These are phyloP conservation scores for Didymellaceae sp. DNA, from an alignment of 2,329 filamentous ascomycete species.

Conservation along the genomic window DNA sequence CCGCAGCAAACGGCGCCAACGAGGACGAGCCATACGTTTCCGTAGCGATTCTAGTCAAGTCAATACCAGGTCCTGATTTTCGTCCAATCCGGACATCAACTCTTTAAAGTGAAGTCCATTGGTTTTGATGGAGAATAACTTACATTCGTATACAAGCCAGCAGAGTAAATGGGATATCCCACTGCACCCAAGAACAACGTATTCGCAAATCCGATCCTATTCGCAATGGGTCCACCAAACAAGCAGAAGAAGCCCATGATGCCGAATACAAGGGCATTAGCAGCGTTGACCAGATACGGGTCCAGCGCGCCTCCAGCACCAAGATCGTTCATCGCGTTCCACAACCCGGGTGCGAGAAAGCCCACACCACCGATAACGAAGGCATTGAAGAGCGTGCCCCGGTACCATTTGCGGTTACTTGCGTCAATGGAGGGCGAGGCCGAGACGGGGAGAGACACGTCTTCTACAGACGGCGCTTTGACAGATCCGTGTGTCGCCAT, in stretches of 20 bases:
- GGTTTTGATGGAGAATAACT: background rate
- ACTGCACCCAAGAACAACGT: constrained; percentile 55
- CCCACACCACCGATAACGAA: constrained; percentile 61
- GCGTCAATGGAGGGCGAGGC: constrained; percentile 13
- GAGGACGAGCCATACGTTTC: constrained; percentile 60
- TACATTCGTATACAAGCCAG: constrained; percentile 53
- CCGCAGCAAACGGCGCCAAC: constrained; percentile 58
- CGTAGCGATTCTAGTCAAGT: constrained; percentile 52
- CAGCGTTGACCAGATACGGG: constrained; percentile 60
- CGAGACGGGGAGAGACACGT: constrained; percentile 17
- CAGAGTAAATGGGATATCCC: constrained; percentile 57
- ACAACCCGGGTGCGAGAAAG: constrained; percentile 59
- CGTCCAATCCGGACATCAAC: too few species aligned
- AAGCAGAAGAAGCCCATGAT: constrained; percentile 57
- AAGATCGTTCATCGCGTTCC: constrained; percentile 63
- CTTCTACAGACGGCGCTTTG: constrained; percentile 20
- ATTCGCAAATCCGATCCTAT: constrained; percentile 56
- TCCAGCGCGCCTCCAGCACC: constrained; percentile 61
- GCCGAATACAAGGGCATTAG: constrained; percentile 60
- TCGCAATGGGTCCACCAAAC: constrained; percentile 57
- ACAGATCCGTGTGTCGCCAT: constrained; percentile 16
- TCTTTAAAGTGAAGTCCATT: too few species aligned
- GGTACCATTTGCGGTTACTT: constrained; percentile 53
- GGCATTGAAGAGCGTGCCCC: constrained; percentile 61
- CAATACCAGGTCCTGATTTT: too few species aligned